phyloP scores from a whole-genome alignment of 1,284 basidiomycete species.

The Ceratobasidium theobromae region DNA sequence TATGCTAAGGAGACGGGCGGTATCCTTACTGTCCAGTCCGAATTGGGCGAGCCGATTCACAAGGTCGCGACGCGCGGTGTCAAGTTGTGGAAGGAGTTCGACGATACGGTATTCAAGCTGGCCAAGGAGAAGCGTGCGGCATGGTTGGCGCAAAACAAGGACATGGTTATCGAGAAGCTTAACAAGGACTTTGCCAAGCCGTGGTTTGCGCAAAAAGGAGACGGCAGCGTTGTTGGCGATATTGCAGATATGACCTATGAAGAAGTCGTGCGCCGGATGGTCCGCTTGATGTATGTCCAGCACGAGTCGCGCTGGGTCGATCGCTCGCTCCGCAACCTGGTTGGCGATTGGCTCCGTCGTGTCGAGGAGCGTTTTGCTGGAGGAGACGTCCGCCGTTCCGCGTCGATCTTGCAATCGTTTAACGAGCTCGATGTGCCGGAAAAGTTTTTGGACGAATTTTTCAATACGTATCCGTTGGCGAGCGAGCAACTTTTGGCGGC shows the following conservation, averaged over 20 bases:
- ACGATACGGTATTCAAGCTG: constrained; percentile 91
- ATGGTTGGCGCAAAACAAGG: constrained; percentile 86
- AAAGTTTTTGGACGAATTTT: constrained; percentile 80
- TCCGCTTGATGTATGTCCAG: constrained; percentile 88
- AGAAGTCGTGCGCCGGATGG: constrained; percentile 89
- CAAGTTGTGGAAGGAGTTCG: constrained; percentile 98
- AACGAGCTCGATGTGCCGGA: constrained; percentile 80
- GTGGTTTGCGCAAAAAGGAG: constrained; percentile 96
- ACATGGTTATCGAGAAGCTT: constrained; percentile 88
- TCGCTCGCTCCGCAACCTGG: constrained; percentile 87
- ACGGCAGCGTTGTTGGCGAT: constrained; percentile 79
- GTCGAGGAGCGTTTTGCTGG: constrained; percentile 98
- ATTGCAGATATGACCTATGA: constrained; percentile 98
- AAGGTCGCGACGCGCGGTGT: constrained; percentile 97
- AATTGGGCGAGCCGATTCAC: constrained; percentile 98
- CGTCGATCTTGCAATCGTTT: constrained; percentile 90
- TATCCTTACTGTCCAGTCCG: constrained; percentile 94
- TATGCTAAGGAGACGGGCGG: constrained; percentile 94
- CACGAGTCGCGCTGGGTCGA: constrained; percentile 96
- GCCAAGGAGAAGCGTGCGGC: constrained; percentile 91
- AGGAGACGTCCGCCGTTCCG: constrained; percentile 75
- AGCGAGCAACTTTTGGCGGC: constrained; percentile 86
- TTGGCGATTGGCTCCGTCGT: constrained; percentile 95
- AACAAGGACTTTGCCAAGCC: constrained; percentile 97
- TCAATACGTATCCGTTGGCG: constrained; percentile 80